These are phyloP conservation scores for Pistacia integerrima DNA, from an alignment of 345 rosid species.

Conservation along the genomic window DNA sequence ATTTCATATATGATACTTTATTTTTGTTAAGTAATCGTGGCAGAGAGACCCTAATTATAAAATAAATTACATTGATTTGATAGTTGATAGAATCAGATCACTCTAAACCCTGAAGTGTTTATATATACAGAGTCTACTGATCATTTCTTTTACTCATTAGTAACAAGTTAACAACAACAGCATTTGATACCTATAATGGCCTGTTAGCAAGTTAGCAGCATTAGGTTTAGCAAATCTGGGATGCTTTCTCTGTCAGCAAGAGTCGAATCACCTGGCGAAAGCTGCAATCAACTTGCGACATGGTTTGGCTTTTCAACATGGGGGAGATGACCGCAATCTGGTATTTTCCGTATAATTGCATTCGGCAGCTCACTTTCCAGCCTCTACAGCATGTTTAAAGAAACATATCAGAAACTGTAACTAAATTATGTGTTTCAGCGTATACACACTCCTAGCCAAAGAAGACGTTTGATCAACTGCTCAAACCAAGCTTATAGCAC, in stretches of 20 bases:
- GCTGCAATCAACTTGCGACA: slow-evolving; percentile 53
- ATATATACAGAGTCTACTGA: too few species aligned
- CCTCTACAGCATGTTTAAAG: slow-evolving; percentile 41
- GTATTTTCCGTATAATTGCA: slow-evolving; percentile 51
- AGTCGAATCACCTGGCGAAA: slow-evolving; percentile 29
- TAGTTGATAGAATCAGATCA: background rate
- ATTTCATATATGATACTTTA: too few species aligned
- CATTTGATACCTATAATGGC: background rate
- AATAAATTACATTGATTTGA: too few species aligned
- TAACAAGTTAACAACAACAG: too few species aligned
- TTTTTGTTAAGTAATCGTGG: too few species aligned
- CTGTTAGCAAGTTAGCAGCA: background rate
- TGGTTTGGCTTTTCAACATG: slow-evolving; percentile 69
- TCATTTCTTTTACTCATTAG: too few species aligned
- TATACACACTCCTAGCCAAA: background rate
- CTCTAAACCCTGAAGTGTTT: too few species aligned
- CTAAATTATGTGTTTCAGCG: background rate
- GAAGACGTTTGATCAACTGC: background rate
- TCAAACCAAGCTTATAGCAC: background rate
- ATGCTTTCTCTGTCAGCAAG: slow-evolving; percentile 1
- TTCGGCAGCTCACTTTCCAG: slow-evolving; percentile 60
- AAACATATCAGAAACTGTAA: background rate
- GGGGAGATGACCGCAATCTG: slow-evolving; percentile 72
- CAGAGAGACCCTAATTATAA: too few species aligned
- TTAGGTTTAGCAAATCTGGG: background rate